phyloP scores from a whole-genome alignment of 148 eudicot genomes.

The Rhododendron mucronatum region DNA sequence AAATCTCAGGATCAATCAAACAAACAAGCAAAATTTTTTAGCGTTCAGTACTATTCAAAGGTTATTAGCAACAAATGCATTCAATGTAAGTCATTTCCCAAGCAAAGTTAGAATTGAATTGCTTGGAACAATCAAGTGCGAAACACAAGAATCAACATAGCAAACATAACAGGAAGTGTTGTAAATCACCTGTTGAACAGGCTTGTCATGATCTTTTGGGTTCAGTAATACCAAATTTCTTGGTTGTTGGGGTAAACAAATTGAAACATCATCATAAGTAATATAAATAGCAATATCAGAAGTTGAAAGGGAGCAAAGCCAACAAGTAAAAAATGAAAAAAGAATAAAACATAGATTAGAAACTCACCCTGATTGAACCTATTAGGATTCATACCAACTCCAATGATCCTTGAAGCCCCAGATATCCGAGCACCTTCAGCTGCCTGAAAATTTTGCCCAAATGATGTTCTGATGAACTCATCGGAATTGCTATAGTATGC shows the following conservation, averaged over 20 bases:
- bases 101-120: background rate
- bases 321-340: background rate
- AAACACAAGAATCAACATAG: background rate
- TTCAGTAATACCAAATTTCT: conserved; percentile 45
- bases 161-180: background rate
- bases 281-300: background rate
- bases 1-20: background rate
- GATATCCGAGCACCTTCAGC: conserved; percentile 36
- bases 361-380: conserved; percentile 31
- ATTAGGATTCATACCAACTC: conserved; percentile 29
- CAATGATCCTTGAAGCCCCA: conserved; percentile 43
- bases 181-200: conserved; percentile 35
- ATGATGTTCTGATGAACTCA: background rate
- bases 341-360: background rate
- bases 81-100: no score
- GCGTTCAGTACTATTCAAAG: no score
- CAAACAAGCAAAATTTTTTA: background rate
- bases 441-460: conserved; percentile 18
- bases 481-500: background rate
- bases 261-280: background rate
- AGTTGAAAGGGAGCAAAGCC: background rate
- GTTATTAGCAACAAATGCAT: background rate
- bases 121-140: background rate
- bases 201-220: conserved; percentile 43
- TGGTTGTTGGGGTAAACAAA: conserved; percentile 20